Percentiles rank a stretch among this genome's conserved stretches.
Evolutionary conservation across 176 grass and related monocot species (phyloP).

Genomic region (Aegilops speltoides): DNA sequence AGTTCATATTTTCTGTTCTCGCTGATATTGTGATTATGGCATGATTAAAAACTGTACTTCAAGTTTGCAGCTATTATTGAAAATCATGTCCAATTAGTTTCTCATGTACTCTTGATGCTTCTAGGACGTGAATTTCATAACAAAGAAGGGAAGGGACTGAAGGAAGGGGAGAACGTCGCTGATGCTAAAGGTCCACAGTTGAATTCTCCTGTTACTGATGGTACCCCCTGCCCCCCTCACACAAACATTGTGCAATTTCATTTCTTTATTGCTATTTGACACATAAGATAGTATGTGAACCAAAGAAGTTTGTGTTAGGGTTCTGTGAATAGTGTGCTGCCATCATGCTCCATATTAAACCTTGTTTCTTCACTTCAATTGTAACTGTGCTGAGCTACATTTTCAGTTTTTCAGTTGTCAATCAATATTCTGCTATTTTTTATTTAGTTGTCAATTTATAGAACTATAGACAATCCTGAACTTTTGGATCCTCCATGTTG

Average conservation of each 20-base stretch:
- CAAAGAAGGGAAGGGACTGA: slow-evolving; percentile 37
- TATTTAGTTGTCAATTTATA: too few species aligned
- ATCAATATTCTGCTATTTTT: slow-evolving; percentile 3
- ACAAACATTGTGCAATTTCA: neutral
- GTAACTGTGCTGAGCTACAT: neutral
- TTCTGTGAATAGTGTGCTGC: neutral
- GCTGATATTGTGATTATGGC: neutral
- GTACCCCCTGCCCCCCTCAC: neutral
- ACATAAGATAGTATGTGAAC: neutral
- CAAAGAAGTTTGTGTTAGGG: neutral
- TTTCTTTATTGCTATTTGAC: neutral
- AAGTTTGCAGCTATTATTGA: neutral
- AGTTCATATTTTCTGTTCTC: neutral
- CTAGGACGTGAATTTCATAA: slow-evolving; percentile 33
- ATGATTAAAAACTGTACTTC: neutral
- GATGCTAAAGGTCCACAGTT: slow-evolving; percentile 21
- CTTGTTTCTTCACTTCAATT: slow-evolving; percentile 6
- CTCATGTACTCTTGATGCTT: slow-evolving; percentile 20
- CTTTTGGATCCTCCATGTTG: neutral
- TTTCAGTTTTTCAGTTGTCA: neutral
- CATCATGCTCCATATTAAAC: neutral
- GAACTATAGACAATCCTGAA: neutral
- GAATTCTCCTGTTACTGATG: slow-evolving; percentile 39
- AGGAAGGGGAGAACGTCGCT: slow-evolving; percentile 19
- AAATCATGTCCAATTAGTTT: neutral